Base-by-base conservation (phyloP, 2,329 filamentous ascomycete species). In the Pyricularia pennisetigena region DNA sequence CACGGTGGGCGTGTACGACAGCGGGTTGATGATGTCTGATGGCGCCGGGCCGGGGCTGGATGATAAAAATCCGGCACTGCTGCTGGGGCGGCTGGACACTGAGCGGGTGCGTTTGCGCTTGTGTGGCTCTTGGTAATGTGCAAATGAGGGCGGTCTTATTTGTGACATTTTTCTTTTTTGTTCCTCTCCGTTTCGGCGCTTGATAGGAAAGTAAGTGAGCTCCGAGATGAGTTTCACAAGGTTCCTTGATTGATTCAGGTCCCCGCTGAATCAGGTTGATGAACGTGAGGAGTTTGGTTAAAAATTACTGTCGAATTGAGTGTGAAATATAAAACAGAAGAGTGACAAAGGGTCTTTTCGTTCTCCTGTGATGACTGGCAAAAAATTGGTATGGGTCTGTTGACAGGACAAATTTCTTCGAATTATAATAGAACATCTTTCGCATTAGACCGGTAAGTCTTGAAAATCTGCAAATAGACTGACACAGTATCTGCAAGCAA, bases 1-100 rank as follows among this genome's bases (percentile, higher is more conserved):
- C 49, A 82, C 81, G 66, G 78, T 75, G 0, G 83, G 84, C 1
- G 81, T 78, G 71, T 88, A 82, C 72, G 84, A 87, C 72, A 83
- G 79, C 1, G 86, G 85, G 73, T 87, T 87, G 74, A 85, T 84
- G 23, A 20, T 26, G 10, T 26, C 12, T 14, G 59, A 62, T 16
- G 59, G 26, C 68, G 78, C 73, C 64, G 77, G 75, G 16, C 72
- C 70, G 0, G 76, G 77, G 16, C 76, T 73, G 23, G 71, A 71
- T 59, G 73, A 35, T 35, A 35, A 71, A 49, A 71, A 61, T 24
- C 59, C 24, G 59, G 24, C 59, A 28, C 67, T 64, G 57, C 69
- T 67, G 26, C 67, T 57, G 61, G 57, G 69, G 29, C 74, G 72
- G 4, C 71, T 68, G 61, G 72, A 74, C 28, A 68, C 32, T 4